phyloP scores from a whole-genome alignment of 331 rosid genomes.

The Spiraea crenata region DNA sequence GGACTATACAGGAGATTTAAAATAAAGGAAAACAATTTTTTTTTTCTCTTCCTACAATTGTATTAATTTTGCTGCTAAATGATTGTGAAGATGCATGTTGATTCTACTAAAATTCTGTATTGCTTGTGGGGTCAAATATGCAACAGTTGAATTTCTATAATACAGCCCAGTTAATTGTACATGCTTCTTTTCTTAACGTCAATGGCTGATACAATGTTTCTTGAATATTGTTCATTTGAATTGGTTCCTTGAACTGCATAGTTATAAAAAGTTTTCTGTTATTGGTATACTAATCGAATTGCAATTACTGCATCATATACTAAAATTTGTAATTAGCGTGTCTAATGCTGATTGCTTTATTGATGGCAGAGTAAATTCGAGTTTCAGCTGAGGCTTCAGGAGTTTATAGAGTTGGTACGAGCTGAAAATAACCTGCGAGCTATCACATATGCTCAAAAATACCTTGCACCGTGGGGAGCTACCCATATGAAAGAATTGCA shows the following conservation, averaged over 20 bases:
- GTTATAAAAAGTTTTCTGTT: not conserved
- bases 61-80: not conserved
- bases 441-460: slow-evolving; percentile 85
- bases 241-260: not conserved
- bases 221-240: not conserved
- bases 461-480: slow-evolving; percentile 91
- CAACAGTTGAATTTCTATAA: not conserved
- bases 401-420: slow-evolving; percentile 88
- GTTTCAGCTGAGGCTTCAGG: slow-evolving; percentile 95
- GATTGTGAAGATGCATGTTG: not conserved
- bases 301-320: not conserved
- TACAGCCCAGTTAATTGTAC: not conserved
- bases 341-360: slow-evolving; percentile 29
- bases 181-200: not conserved
- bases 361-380: slow-evolving; percentile 83
- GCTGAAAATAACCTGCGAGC: slow-evolving; percentile 86
- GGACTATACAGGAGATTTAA: not conserved
- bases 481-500: slow-evolving; percentile 90
- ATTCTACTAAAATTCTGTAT: not conserved
- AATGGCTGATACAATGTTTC: not conserved
- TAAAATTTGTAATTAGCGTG: not conserved
- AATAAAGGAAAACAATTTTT: no score
- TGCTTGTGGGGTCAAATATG: not conserved
- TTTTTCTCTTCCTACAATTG: not conserved
- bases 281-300: not conserved